Conservation (phyloP, 2,329 filamentous ascomycete genomes). For the Penicillium verrucosum region DNA sequence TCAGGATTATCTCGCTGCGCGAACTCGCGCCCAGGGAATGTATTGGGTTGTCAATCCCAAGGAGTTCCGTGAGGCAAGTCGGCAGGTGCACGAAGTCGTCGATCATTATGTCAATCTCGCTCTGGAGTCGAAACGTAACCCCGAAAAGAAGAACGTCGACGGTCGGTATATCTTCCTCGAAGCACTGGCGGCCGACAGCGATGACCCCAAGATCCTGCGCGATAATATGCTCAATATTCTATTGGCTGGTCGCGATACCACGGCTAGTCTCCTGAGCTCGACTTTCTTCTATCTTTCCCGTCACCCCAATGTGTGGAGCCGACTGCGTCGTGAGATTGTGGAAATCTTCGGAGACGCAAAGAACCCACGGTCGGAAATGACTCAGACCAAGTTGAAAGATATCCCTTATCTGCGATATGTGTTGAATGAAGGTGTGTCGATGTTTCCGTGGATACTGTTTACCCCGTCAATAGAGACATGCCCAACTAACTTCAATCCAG, state of each 20-base stretch:
- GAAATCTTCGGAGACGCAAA: conserved; percentile 44
- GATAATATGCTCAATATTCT: conserved; percentile 52
- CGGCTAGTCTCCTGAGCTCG: conserved; percentile 45
- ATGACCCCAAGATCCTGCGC: conserved; percentile 46
- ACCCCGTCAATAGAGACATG: neutral
- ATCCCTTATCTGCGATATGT: conserved; percentile 41
- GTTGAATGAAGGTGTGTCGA: conserved; percentile 35
- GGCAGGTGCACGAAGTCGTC: conserved; percentile 47
- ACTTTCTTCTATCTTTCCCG: conserved; percentile 49
- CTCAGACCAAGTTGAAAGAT: conserved; percentile 44
- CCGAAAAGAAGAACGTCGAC: conserved; percentile 30
- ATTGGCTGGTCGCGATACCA: conserved; percentile 54
- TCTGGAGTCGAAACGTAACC: conserved; percentile 35
- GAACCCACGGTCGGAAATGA: conserved; percentile 38
- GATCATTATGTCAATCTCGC: conserved; percentile 50
- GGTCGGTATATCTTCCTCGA: conserved; percentile 51
- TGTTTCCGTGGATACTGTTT: neutral
- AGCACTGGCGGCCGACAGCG: conserved; percentile 46
- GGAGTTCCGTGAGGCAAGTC: conserved; percentile 40
- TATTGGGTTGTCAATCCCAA: conserved; percentile 42
- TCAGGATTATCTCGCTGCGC: conserved; percentile 31
- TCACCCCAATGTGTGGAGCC: conserved; percentile 35
- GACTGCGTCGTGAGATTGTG: conserved; percentile 36
- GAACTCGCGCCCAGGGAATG: conserved; percentile 31
- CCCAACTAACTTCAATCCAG: conserved; percentile 15